These are phyloP conservation scores for Pelomyxa schiedti DNA, from an alignment of 78 protist species.

Conservation along the genomic window DNA sequence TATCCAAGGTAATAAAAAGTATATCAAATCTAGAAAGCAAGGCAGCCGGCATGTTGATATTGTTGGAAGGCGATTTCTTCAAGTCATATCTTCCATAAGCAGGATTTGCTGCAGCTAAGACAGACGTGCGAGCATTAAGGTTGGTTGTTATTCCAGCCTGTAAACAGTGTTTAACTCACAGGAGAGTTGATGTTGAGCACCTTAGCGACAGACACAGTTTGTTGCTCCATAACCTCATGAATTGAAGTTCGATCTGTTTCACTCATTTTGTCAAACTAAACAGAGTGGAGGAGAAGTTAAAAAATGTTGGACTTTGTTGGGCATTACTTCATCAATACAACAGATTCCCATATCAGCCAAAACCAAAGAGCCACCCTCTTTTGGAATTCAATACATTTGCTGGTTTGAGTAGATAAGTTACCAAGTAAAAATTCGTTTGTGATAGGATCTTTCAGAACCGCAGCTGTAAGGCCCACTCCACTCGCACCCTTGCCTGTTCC, in stretches of 20 bases:
- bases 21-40: slow-evolving; percentile 91
- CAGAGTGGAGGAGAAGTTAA: background rate
- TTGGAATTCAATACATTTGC: too few relatives aligned
- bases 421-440: slow-evolving; percentile 85
- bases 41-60: slow-evolving; percentile 93
- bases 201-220: slow-evolving; percentile 97
- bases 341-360: slow-evolving; percentile 97
- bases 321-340: slow-evolving; percentile 99
- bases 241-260: slow-evolving; percentile 93
- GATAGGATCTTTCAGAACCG: slow-evolving; percentile 65
- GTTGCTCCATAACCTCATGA: slow-evolving; percentile 99
- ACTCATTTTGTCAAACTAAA: slow-evolving; percentile 95
- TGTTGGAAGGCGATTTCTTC: slow-evolving; percentile 53
- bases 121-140: slow-evolving; percentile 95
- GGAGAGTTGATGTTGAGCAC: too few relatives aligned
- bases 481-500: slow-evolving; percentile 94
- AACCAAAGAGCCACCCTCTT: slow-evolving; percentile 99
- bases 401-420: too few relatives aligned
- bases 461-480: slow-evolving; percentile 99
- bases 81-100: slow-evolving; percentile 85
- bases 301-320: too few relatives aligned
- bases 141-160: slow-evolving; percentile 98
- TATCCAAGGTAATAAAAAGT: slow-evolving; percentile 86
- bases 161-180: too few relatives aligned
- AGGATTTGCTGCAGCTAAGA: slow-evolving; percentile 99